Evolutionary conservation across 345 rosid genomes (phyloP).

Genomic region (Corchorus capsularis): DNA sequence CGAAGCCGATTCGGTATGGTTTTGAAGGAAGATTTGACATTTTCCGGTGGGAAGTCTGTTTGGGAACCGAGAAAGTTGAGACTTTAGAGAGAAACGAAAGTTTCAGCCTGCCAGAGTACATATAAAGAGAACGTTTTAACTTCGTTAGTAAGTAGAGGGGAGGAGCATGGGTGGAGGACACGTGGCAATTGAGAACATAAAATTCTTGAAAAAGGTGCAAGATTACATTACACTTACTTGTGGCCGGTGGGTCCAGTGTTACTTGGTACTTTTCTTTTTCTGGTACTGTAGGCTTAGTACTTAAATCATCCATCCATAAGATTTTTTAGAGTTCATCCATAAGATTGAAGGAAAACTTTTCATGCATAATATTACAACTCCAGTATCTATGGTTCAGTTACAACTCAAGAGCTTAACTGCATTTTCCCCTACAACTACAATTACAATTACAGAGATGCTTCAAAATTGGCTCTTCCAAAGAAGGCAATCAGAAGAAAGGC

Average conservation of each 20-base stretch:
- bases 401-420: neutral
- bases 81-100: neutral
- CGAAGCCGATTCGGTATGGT: slow-evolving; percentile 48
- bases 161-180: neutral
- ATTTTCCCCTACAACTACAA: neutral
- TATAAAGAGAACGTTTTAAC: neutral
- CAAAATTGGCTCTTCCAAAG: neutral
- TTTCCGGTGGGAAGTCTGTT: slow-evolving; percentile 10
- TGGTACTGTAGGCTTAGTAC: too few species aligned
- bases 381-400: neutral
- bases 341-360: too few species aligned
- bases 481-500: neutral
- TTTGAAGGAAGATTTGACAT: slow-evolving; percentile 35
- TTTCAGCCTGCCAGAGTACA: too few species aligned
- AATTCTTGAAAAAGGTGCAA: too few species aligned
- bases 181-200: too few species aligned
- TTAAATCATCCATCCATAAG: too few species aligned
- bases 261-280: too few species aligned
- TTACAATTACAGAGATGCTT: neutral
- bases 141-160: neutral
- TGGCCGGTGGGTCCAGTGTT: too few species aligned
- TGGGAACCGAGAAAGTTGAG: slow-evolving; percentile 23
- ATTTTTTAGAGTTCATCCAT: too few species aligned
- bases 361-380: too few species aligned
- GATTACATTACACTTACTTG: too few species aligned